phyloP scores from a whole-genome alignment of 228 moss, liverwort and hornwort genomes.

The Sphagnum magellanicum region DNA sequence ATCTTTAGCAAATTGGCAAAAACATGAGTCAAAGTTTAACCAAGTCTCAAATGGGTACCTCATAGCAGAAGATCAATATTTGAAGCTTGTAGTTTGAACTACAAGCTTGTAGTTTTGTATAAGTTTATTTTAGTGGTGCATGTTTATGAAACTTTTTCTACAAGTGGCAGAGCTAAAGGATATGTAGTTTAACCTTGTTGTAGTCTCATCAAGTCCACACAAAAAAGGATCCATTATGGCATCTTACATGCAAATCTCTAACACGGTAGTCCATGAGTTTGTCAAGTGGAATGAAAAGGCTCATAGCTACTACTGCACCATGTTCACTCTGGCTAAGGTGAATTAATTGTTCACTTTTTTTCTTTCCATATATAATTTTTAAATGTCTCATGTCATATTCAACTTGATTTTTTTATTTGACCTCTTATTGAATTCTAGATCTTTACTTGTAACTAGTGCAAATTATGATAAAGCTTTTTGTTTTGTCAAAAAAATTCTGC shows the following conservation, averaged over 20 bases:
- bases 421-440: too few relatives aligned
- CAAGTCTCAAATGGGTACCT: not conserved
- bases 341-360: not conserved
- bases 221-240: conserved; percentile 20
- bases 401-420: too few relatives aligned
- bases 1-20: too few relatives aligned
- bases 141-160: not conserved
- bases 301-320: conserved; percentile 48
- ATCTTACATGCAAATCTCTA: conserved; percentile 45
- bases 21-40: not conserved
- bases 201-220: not conserved
- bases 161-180: conserved; percentile 15
- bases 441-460: too few relatives aligned
- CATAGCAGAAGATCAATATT: not conserved
- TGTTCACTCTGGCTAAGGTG: conserved; percentile 70
- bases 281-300: conserved; percentile 89
- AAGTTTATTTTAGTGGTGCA: too few relatives aligned
- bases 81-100: too few relatives aligned
- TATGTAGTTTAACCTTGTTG: conserved; percentile 5
- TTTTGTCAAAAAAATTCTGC: too few relatives aligned
- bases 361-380: too few relatives aligned
- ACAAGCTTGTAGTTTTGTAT: too few relatives aligned
- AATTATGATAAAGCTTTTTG: too few relatives aligned
- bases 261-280: conserved; percentile 67
- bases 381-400: too few relatives aligned